phyloP scores from a whole-genome alignment of 78 protist species.

The Cavenderia fasciculata region DNA sequence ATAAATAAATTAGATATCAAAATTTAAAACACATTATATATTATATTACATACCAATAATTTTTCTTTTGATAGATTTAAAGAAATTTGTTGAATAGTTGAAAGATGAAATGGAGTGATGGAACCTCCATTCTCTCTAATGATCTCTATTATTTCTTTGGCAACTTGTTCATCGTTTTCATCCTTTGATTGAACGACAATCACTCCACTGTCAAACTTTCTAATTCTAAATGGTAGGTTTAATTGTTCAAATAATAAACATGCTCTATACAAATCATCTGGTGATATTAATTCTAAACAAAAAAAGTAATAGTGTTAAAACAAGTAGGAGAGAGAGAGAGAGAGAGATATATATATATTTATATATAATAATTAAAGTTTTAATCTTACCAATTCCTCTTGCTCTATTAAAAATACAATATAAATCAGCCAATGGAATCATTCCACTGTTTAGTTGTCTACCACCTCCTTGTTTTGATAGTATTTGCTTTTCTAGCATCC shows the following conservation, averaged over 20 bases:
- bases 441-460: constrained; percentile 17
- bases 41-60: constrained; percentile 13
- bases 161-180: constrained; percentile 67
- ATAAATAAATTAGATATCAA: too few species aligned
- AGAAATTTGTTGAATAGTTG: constrained; percentile 45
- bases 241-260: constrained; percentile 65
- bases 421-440: constrained; percentile 56
- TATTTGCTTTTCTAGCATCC: constrained; percentile 31
- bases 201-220: constrained; percentile 77
- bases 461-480: not conserved
- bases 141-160: constrained; percentile 37
- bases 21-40: too few species aligned
- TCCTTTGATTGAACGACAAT: constrained; percentile 47
- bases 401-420: constrained; percentile 78
- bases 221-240: constrained; percentile 32
- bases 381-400: constrained; percentile 21
- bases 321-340: not conserved
- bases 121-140: constrained; percentile 57
- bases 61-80: constrained; percentile 52
- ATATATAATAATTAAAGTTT: not conserved
- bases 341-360: not conserved
- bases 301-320: not conserved
- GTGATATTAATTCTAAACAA: constrained; percentile 71
- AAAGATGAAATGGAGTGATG: constrained; percentile 46
- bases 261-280: constrained; percentile 76